A percentile compares a stretch with the other conserved stretches of the same genome.
Evolutionary conservation across 2,329 filamentous ascomycete genomes (phyloP).

Genomic region (Sporothrix variecibatus): DNA sequence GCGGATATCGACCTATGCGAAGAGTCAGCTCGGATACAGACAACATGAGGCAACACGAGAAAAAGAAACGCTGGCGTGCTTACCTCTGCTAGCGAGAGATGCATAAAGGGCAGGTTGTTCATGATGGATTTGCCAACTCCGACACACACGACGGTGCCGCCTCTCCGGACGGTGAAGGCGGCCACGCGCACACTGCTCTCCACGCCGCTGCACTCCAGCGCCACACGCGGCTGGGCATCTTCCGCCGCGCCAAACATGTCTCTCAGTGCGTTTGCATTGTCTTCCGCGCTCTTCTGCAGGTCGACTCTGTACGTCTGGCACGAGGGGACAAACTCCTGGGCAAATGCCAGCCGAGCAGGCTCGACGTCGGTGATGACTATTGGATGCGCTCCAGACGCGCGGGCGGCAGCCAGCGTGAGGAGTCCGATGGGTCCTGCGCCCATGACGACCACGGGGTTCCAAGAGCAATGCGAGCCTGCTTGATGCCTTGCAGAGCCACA

Average conservation of each 20-base stretch:
- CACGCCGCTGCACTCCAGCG: constrained; percentile 67
- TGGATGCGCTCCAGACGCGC: neutral
- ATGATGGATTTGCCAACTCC: constrained; percentile 63
- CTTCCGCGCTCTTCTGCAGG: neutral
- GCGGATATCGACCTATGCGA: constrained; percentile 50
- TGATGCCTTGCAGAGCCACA: constrained; percentile 63
- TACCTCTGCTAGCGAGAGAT: neutral
- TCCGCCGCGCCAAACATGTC: neutral
- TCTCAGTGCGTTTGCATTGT: neutral
- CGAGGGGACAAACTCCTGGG: neutral
- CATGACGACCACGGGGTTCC: neutral
- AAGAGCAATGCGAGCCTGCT: constrained; percentile 51
- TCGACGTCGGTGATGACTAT: neutral
- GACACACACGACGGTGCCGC: constrained; percentile 64
- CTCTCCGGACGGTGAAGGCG: constrained; percentile 56
- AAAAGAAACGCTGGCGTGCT: neutral
- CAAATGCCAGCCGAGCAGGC: neutral
- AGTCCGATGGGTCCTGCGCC: neutral
- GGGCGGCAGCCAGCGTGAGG: neutral
- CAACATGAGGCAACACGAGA: too few species aligned
- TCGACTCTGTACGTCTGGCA: neutral
- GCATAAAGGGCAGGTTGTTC: constrained; percentile 53
- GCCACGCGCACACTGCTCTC: constrained; percentile 64
- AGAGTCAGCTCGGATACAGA: neutral
- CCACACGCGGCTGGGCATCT: constrained; percentile 50